Evolutionary conservation across 2,329 filamentous ascomycete genomes (phyloP).

Genomic region (Aureobasidium sp.): DNA sequence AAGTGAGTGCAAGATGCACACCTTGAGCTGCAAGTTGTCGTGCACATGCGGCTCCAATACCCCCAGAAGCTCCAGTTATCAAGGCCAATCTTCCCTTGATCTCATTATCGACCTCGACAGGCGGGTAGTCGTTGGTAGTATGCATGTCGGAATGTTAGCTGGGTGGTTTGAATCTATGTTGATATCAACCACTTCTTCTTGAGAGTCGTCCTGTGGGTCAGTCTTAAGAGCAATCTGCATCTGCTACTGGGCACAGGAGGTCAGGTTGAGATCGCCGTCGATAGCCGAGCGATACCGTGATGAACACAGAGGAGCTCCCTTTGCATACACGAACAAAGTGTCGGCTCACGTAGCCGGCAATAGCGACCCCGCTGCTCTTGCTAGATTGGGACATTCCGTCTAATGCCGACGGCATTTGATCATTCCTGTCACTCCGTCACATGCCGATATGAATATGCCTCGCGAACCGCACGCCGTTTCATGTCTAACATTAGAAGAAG

Average conservation of each 20-base stretch:
- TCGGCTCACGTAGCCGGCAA: neutral
- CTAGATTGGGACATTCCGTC: neutral
- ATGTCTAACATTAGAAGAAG: too few species aligned
- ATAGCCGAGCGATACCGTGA: neutral
- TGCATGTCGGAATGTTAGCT: neutral
- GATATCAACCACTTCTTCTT: neutral
- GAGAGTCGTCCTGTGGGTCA: neutral
- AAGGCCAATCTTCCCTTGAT: constrained; percentile 47
- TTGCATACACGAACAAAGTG: neutral
- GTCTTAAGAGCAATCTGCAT: neutral
- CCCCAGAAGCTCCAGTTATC: constrained; percentile 52
- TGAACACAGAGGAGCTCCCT: neutral
- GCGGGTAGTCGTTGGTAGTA: constrained; percentile 2
- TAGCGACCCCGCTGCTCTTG: neutral
- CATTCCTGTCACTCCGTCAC: neutral
- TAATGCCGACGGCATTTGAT: neutral
- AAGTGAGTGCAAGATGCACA: constrained; percentile 50
- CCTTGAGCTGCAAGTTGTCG: constrained; percentile 43
- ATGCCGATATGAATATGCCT: neutral
- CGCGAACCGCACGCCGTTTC: neutral
- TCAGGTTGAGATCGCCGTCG: neutral
- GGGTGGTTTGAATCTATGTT: neutral
- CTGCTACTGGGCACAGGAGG: neutral
- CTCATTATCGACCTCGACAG: constrained; percentile 22
- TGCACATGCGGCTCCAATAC: constrained; percentile 51